These are phyloP conservation scores for Leccinum broughii DNA, from an alignment of 768 basidiomycete species.

Conservation along the genomic window DNA sequence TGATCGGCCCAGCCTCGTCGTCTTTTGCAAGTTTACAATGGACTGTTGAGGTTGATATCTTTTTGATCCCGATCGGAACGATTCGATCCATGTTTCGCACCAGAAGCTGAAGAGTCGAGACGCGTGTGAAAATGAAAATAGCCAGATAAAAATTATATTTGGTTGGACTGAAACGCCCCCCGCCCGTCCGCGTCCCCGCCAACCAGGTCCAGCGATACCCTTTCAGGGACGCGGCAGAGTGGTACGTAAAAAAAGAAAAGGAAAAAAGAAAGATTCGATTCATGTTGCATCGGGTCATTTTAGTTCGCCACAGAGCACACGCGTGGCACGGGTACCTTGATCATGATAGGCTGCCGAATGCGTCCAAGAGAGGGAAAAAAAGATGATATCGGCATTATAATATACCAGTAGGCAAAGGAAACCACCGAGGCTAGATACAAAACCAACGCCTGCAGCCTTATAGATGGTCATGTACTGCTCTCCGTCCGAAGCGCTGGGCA, in stretches of 20 bases:
- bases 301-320: not conserved
- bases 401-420: conserved; percentile 21
- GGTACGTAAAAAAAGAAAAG: not conserved
- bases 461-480: conserved; percentile 12
- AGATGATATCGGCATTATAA: conserved; percentile 20
- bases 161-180: not conserved
- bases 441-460: conserved; percentile 10
- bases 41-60: not conserved
- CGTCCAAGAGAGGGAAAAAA: not conserved
- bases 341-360: not conserved
- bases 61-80: not conserved
- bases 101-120: not conserved
- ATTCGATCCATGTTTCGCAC: not conserved
- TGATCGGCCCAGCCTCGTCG: not conserved
- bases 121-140: not conserved
- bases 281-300: not conserved
- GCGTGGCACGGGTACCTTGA: conserved; percentile 6
- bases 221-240: not conserved
- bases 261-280: not conserved
- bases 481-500: conserved; percentile 18
- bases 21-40: not conserved
- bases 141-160: not conserved
- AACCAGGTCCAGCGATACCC: not conserved
- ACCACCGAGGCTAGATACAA: conserved; percentile 22
- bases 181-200: not conserved